A percentile compares a stretch with the other conserved stretches of the same genome.
phyloP scores from a whole-genome alignment of 2,329 filamentous ascomycete species.

The Monascus ruber region DNA sequence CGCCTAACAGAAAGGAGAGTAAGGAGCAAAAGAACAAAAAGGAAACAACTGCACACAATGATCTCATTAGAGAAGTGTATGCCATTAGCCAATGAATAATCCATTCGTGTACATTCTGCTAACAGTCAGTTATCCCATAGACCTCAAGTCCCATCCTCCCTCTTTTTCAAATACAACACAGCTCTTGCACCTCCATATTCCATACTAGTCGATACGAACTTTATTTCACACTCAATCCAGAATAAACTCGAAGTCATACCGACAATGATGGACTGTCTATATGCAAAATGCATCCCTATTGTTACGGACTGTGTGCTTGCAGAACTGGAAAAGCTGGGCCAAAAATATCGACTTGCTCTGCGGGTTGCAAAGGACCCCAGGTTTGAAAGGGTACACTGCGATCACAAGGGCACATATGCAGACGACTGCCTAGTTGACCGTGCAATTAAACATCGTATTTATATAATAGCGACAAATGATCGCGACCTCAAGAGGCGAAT shows the following conservation, averaged over 20 bases:
- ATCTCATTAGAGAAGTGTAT: constrained; percentile 11
- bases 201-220: constrained; percentile 78
- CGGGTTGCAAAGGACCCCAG: constrained; percentile 80
- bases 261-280: constrained; percentile 86
- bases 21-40: background rate
- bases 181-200: constrained; percentile 74
- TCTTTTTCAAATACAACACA: constrained; percentile 85
- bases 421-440: constrained; percentile 75
- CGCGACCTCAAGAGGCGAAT: constrained; percentile 71
- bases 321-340: constrained; percentile 79
- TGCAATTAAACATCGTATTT: constrained; percentile 62
- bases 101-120: background rate
- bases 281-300: constrained; percentile 79
- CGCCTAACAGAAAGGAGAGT: background rate
- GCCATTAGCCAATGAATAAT: background rate
- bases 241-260: constrained; percentile 79
- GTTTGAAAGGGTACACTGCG: constrained; percentile 75
- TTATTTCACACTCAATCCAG: constrained; percentile 80
- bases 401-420: constrained; percentile 79
- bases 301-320: constrained; percentile 76
- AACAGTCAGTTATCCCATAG: background rate
- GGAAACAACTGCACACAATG: background rate
- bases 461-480: constrained; percentile 61
- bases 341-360: constrained; percentile 76
- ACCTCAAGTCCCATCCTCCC: constrained; percentile 53